Evolutionary conservation across 148 eudicot species (phyloP).

Genomic region (Nyssa sinensis): DNA sequence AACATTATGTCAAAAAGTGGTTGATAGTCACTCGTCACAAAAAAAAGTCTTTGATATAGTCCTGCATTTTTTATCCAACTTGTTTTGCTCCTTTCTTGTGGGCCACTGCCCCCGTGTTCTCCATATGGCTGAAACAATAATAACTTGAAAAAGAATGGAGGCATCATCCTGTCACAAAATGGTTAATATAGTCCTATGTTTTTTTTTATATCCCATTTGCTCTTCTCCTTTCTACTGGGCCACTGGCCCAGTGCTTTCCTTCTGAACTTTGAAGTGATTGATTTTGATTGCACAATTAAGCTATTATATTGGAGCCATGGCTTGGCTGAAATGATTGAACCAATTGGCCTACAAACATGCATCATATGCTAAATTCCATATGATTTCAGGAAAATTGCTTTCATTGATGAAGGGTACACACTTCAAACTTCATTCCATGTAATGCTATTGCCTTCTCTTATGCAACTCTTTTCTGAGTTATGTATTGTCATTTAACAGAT

Average conservation of each 20-base stretch:
- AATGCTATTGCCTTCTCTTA: not conserved
- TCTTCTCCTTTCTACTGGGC: not conserved
- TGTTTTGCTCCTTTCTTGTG: too few species aligned
- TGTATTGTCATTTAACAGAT: constrained; percentile 49
- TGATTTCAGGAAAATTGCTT: not conserved
- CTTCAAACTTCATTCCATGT: constrained; percentile 9
- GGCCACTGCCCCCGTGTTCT: too few species aligned
- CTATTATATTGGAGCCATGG: not conserved
- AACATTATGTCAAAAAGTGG: too few species aligned
- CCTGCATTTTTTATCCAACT: too few species aligned
- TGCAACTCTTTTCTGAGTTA: constrained; percentile 4
- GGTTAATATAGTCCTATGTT: not conserved
- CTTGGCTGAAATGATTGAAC: not conserved
- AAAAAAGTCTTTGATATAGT: too few species aligned
- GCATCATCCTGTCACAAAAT: not conserved
- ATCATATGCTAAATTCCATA: not conserved
- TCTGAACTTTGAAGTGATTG: not conserved
- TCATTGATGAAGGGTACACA: not conserved
- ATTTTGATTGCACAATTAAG: not conserved
- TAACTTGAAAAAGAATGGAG: not conserved
- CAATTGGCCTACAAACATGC: not conserved
- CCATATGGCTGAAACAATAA: too few species aligned
- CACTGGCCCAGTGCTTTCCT: not conserved
- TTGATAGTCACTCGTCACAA: too few species aligned
- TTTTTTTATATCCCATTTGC: not conserved